Base-by-base conservation (phyloP, 495 filamentous ascomycete species). In the Podospora tetraspora region DNA sequence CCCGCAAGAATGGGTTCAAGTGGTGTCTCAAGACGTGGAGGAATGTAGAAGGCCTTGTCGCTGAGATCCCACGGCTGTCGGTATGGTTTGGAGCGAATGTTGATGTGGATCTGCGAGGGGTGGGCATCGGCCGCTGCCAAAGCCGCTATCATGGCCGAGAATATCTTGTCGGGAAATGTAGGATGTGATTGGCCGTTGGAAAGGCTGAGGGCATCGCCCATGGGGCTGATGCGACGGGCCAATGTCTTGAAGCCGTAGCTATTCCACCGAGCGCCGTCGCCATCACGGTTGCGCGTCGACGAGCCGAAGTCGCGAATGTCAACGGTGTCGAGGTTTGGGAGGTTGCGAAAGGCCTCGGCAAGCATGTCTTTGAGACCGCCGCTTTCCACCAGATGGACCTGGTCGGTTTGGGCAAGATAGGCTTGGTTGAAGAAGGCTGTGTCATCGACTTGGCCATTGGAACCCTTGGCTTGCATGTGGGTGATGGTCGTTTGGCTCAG, bases 231-330 rank as follows among this genome's bases (percentile, higher is more conserved):
- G 34, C 34, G 34, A 16, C 34, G 13, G 13, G 13, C 34, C 13
- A 82, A 64, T 2, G 77, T 80, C 4, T 59, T 63, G 30, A 69
- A 58, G 24, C 79, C 80, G 43, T 80, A 83, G 70, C 79, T 79
- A 11, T 22, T 69, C 78, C 78, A 79, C n/a, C 0, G 0, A 0
- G 61, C n/a, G 10, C 65, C 32, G 3, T 5, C 10, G 10, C 73
- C 74, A 24, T 84, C 78, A 21, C 78, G 74, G n/a, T 32, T 68
- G 11, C 77, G 73, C 23, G 25, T 74, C 9, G 3, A 62, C 0
- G 79, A 78, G 68, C 78, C 75, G 74, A 80, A 86, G 66, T 86
- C 82, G 43, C 85, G 81, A 13, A 88, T 71, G 58, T 82, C 83
- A 21, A 86, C 63, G 0, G 73, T 83, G 32, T 81, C 70, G 12